These are phyloP conservation scores for Chlamydomonas sp. DNA, from an alignment of 139 green algal genomes.

Conservation along the genomic window DNA sequence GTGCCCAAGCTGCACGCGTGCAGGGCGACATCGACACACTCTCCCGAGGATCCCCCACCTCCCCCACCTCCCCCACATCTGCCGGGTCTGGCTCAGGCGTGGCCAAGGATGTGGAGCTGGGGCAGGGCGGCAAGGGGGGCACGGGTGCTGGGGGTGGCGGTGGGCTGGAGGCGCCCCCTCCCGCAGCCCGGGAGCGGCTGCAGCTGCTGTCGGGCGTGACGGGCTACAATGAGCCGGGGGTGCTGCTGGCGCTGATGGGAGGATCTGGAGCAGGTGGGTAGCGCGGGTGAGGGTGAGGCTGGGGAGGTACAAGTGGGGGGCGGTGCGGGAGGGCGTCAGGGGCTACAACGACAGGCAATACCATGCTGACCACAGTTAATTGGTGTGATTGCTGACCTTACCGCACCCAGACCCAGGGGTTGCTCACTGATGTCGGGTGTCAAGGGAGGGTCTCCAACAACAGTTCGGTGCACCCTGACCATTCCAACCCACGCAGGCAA, in stretches of 20 bases:
- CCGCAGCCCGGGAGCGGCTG: conserved; percentile 16
- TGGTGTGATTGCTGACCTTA: no score
- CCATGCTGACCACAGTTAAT: no score
- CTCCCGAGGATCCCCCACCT: neutral
- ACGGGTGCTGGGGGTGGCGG: neutral
- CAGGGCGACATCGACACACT: neutral
- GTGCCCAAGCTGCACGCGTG: neutral
- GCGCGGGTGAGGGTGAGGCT: neutral
- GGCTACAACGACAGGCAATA: no score
- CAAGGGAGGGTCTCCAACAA: neutral
- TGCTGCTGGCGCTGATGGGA: conserved; percentile 77
- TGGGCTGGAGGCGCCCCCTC: neutral
- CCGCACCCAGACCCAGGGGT: no score
- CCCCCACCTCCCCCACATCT: no score
- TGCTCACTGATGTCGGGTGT: no score
- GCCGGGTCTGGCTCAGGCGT: no score
- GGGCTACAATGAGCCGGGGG: conserved; percentile 52
- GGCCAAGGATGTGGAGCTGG: no score
- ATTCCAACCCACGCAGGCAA: conserved; percentile 52
- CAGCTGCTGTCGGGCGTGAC: conserved; percentile 70
- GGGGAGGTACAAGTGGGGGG: no score
- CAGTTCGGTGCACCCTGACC: neutral
- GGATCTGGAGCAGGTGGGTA: conserved; percentile 47
- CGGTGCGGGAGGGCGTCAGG: no score
- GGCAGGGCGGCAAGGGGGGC: no score